phyloP scores from a whole-genome alignment of 495 filamentous ascomycete species.

The Aspergillus diversus region DNA sequence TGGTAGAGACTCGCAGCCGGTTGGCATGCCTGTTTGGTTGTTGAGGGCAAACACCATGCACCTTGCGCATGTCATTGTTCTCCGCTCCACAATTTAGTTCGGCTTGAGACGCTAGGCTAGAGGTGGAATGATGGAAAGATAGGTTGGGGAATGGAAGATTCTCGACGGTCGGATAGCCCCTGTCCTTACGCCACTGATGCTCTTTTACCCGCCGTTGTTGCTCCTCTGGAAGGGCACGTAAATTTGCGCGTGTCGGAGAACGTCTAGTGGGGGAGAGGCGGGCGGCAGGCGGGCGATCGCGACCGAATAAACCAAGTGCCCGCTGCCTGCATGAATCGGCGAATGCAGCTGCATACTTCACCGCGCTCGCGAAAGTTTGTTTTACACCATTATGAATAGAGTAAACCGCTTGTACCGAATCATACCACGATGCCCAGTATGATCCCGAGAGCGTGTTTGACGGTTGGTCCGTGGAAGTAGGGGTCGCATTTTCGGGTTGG shows the following conservation, averaged over 20 bases:
- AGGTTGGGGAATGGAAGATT: conserved; percentile 23
- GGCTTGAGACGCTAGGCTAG: not conserved
- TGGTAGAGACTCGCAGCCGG: not conserved
- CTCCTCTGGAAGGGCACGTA: conserved; percentile 20
- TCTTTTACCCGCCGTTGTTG: conserved; percentile 16
- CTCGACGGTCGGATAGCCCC: conserved; percentile 12
- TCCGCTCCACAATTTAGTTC: not conserved
- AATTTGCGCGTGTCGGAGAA: conserved; percentile 18
- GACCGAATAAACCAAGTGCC: conserved; percentile 7
- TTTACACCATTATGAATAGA: conserved; percentile 3
- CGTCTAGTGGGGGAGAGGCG: not conserved
- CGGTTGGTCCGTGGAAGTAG: not conserved
- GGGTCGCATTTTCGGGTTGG: not conserved
- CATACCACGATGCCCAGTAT: conserved; percentile 12
- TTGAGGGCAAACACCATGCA: not conserved
- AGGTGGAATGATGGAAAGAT: conserved; percentile 15
- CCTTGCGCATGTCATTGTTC: not conserved
- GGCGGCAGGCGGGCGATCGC: not conserved
- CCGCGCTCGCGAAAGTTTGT: conserved; percentile 14
- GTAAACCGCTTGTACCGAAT: conserved; percentile 6
- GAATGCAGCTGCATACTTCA: conserved; percentile 14
- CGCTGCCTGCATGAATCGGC: conserved; percentile 15
- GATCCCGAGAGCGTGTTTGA: not conserved
- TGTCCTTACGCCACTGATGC: conserved; percentile 21
- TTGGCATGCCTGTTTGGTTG: not conserved